Percentiles rank a stretch among this genome's conserved stretches.
phyloP scores from a whole-genome alignment of 2,329 filamentous ascomycete species.

The Albifimbria verrucaria region DNA sequence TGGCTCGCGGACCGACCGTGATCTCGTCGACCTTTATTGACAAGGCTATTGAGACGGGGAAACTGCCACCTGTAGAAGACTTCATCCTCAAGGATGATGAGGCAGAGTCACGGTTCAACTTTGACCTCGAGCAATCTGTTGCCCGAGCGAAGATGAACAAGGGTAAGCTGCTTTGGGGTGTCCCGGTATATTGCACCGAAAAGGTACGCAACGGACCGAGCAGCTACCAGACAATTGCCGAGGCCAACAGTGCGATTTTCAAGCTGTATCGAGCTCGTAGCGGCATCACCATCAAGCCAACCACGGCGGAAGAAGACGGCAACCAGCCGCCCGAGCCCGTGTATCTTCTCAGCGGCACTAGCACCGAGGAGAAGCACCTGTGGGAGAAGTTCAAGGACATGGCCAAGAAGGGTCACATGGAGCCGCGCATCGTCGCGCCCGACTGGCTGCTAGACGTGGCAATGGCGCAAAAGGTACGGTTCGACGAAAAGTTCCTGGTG shows the following conservation, averaged over 20 bases:
- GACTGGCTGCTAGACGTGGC: constrained; percentile 91
- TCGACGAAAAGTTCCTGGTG: constrained; percentile 59
- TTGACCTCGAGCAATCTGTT: constrained; percentile 67
- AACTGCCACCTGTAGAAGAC: constrained; percentile 60
- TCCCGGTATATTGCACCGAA: constrained; percentile 81
- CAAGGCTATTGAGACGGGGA: constrained; percentile 65
- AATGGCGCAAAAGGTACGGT: constrained; percentile 80
- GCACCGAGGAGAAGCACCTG: constrained; percentile 64
- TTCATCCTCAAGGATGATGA: constrained; percentile 69
- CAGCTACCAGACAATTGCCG: constrained; percentile 80
- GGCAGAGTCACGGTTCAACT: constrained; percentile 67
- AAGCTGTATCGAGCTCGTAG: constrained; percentile 72
- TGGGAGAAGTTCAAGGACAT: constrained; percentile 80
- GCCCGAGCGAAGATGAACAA: constrained; percentile 71
- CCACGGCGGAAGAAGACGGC: constrained; percentile 61
- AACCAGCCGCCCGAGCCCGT: constrained; percentile 65
- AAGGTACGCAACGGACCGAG: constrained; percentile 77
- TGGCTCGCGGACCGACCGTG: constrained; percentile 77
- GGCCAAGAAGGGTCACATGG: constrained; percentile 74
- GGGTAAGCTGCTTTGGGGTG: constrained; percentile 69
- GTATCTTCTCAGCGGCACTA: constrained; percentile 74
- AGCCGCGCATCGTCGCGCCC: constrained; percentile 73
- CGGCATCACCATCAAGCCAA: constrained; percentile 63
- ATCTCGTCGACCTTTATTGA: constrained; percentile 79
- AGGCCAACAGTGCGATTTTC: constrained; percentile 84